phyloP scores from a whole-genome alignment of 2,329 filamentous ascomycete species.

The Ceratocystis alfenasii region DNA sequence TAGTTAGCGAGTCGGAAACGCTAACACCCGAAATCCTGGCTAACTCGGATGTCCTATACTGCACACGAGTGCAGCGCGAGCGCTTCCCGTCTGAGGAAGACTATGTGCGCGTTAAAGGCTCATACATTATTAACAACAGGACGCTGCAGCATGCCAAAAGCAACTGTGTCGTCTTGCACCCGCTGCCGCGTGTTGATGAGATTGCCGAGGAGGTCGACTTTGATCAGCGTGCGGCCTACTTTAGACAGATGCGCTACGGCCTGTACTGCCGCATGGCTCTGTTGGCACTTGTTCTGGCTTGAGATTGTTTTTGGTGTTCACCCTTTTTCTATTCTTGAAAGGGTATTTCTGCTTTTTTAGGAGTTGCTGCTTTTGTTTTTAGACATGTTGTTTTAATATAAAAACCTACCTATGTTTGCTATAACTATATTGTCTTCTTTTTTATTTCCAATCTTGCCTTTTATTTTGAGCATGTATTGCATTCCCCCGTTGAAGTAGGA shows the following conservation, averaged over 20 bases:
- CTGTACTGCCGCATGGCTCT: conserved; percentile 97
- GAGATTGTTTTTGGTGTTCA: conserved; percentile 1
- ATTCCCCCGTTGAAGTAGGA: too few species aligned
- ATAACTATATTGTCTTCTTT: neutral
- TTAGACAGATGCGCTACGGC: conserved; percentile 98
- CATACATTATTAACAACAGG: conserved; percentile 79
- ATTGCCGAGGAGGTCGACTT: conserved; percentile 94
- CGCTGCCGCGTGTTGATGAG: conserved; percentile 85
- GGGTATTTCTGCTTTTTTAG: conserved; percentile 19
- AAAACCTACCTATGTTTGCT: neutral
- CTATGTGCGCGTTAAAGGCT: conserved; percentile 80
- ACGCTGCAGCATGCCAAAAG: conserved; percentile 84
- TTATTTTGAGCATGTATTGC: too few species aligned
- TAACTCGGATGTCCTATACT: conserved; percentile 85
- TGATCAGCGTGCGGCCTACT: conserved; percentile 92
- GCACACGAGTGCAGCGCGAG: conserved; percentile 93
- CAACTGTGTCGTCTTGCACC: conserved; percentile 91
- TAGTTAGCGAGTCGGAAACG: conserved; percentile 61
- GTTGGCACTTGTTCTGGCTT: conserved; percentile 74
- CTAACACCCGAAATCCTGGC: conserved; percentile 80
- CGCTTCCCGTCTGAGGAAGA: conserved; percentile 69
- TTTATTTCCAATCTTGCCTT: neutral
- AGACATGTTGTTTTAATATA: neutral
- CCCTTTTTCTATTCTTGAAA: conserved; percentile 14
- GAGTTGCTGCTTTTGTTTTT: conserved; percentile 17